Base-by-base conservation (phyloP, 345 rosid species). In the Hevea brasiliensis region DNA sequence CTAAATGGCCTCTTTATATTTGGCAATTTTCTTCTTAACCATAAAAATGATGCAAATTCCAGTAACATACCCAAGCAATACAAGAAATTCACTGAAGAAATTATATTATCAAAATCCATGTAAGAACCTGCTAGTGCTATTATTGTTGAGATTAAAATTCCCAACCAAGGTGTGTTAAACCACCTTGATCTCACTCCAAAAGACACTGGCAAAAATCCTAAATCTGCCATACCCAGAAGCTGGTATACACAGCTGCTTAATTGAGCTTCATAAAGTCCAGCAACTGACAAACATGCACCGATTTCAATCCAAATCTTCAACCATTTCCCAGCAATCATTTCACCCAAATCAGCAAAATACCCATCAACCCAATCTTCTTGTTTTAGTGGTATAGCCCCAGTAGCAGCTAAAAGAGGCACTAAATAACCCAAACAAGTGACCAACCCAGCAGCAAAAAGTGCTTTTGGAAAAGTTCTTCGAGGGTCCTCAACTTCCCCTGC, bases 21-120 rank as follows among this genome's bases (percentile, higher is more conserved):
- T 0, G 89, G 83, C 27, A 78, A 10, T 68, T 78, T 84, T 32
- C 56, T 77, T 73, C 89, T 80, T 51, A 86, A 14, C 89, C 86
- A 80, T 9, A 86, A 41, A 65, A 86, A 84, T 1, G 83, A 80
- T 42, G 84, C 81, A 70, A 86, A 84, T 62, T 86, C 89, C 26
- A 84, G 55, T 41, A 86, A 51, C 89, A 84, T 86, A 1, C 89
- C 85, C 59, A 86, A 79, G 61, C 86, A 74, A 42, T 82, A 86
- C 40, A 86, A 59, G 77, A 84, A 80, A 69, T 86, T 86, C 41
- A 63, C 86, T 10, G 83, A 80, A 13, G 84, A 82, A 37, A 86
- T 80, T 11, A 86, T 80, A 55, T 76, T 68, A 4, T 70, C 3
- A 44, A 86, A 86, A 55, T 72, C 35, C 84, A 86, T 12, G 47